These are phyloP conservation scores for Purpureocillium takamizusanense DNA, from an alignment of 2,329 filamentous ascomycete species.

Conservation along the genomic window DNA sequence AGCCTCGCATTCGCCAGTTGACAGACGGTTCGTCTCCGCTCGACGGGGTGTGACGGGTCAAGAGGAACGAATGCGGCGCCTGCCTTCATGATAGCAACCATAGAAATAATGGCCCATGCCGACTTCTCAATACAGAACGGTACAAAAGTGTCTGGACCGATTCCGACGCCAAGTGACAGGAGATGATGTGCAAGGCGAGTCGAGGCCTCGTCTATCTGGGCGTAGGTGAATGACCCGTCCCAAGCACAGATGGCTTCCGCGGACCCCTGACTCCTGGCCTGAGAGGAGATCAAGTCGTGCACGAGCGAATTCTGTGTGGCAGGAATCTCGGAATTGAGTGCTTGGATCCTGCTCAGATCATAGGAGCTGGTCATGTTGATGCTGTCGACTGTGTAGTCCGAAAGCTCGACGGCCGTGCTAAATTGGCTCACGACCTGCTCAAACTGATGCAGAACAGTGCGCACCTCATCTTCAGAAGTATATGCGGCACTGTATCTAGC, in stretches of 20 bases:
- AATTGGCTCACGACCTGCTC: conserved; percentile 3
- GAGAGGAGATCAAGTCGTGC: background rate
- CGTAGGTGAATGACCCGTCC: conserved; percentile 6
- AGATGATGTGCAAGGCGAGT: conserved; percentile 1
- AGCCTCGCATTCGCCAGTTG: conserved; percentile 1
- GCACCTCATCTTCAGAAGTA: conserved; percentile 1
- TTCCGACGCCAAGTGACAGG: background rate
- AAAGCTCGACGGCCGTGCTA: background rate
- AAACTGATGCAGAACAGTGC: conserved; percentile 3
- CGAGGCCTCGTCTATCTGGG: conserved; percentile 3
- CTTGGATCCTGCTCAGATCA: background rate
- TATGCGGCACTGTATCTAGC: background rate
- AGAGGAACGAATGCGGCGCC: conserved; percentile 17
- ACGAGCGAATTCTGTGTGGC: background rate
- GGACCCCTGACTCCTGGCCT: background rate
- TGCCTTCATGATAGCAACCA: conserved; percentile 16
- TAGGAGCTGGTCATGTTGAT: background rate
- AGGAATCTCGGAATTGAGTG: background rate
- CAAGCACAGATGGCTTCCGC: conserved; percentile 5
- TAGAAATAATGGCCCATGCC: conserved; percentile 8
- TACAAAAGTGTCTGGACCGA: conserved; percentile 1
- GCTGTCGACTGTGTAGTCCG: background rate
- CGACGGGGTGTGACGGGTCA: conserved; percentile 11
- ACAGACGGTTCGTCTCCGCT: conserved; percentile 4
- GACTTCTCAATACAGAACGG: conserved; percentile 9